Evolutionary conservation across 75 land plant genomes (phyloP).

Genomic region (Cupressus sempervirens): DNA sequence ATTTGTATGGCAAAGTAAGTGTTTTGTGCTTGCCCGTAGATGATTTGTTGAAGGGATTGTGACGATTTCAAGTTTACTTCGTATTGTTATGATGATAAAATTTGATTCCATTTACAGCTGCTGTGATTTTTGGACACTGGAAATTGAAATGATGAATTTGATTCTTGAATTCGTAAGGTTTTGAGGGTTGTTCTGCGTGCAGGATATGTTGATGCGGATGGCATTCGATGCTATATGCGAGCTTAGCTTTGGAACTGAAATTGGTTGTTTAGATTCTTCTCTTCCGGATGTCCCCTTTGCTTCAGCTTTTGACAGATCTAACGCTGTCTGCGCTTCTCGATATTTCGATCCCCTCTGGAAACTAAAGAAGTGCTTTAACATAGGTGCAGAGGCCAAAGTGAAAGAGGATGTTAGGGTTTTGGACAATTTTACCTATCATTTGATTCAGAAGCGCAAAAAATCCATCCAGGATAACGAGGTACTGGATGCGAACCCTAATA

Average conservation of each 20-base stretch:
- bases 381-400: constrained; percentile 20
- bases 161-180: neutral
- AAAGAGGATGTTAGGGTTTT: constrained; percentile 2
- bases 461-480: neutral
- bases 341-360: constrained; percentile 18
- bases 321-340: constrained; percentile 12
- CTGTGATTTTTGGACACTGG: too few relatives aligned
- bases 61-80: too few relatives aligned
- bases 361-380: constrained; percentile 16
- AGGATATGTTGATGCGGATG: constrained; percentile 25
- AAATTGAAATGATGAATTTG: too few relatives aligned
- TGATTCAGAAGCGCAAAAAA: constrained; percentile 18
- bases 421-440: constrained; percentile 12
- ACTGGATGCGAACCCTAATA: neutral
- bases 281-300: constrained; percentile 38
- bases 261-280: constrained; percentile 10
- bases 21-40: too few relatives aligned
- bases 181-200: constrained; percentile 18
- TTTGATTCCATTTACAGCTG: too few relatives aligned
- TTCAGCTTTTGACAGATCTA: constrained; percentile 24
- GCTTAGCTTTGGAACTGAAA: constrained; percentile 28
- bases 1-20: too few relatives aligned
- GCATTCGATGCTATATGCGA: constrained; percentile 32
- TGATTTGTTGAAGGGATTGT: too few relatives aligned
- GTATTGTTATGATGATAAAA: too few relatives aligned